phyloP scores from a whole-genome alignment of 192 early-diverging fungal genomes.

The Coemansia nantahalensis region DNA sequence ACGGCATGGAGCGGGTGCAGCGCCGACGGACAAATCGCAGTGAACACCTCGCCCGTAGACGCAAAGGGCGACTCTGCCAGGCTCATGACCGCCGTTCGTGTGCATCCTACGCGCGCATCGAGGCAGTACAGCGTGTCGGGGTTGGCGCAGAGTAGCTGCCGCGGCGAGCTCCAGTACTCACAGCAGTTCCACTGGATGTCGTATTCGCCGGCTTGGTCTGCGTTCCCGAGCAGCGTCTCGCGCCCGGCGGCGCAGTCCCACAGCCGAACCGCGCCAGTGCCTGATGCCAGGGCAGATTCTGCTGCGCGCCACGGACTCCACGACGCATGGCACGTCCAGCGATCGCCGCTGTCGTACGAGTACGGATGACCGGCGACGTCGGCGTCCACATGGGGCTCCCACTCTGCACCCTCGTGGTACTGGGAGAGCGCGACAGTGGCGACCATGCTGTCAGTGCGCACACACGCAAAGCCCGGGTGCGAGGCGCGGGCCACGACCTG shows the following conservation, averaged over 20 bases:
- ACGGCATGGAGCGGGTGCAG: constrained; percentile 41
- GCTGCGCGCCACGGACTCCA: constrained; percentile 37
- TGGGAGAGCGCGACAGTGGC: constrained; percentile 10
- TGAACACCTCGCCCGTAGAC: constrained; percentile 16
- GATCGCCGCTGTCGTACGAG: constrained; percentile 32
- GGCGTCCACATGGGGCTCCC: constrained; percentile 5
- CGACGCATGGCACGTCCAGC: constrained; percentile 29
- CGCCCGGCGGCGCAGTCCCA: constrained; percentile 28
- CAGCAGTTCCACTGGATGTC: constrained; percentile 37
- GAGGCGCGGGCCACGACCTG: constrained; percentile 14
- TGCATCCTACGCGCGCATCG: constrained; percentile 15
- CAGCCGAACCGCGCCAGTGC: constrained; percentile 23
- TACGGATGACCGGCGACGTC: constrained; percentile 16
- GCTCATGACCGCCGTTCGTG: constrained; percentile 6
- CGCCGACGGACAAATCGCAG: constrained; percentile 25
- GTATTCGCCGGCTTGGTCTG: constrained; percentile 1
- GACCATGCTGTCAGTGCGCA: constrained; percentile 48
- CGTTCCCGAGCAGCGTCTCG: constrained; percentile 9
- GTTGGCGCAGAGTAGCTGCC: constrained; percentile 30
- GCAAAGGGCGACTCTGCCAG: constrained; percentile 21
- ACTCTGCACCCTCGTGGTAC: not conserved
- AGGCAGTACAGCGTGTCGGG: constrained; percentile 17
- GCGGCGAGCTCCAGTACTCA: constrained; percentile 46
- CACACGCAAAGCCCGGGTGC: constrained; percentile 28
- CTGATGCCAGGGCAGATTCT: constrained; percentile 37